Percentiles rank a stretch among this genome's conserved stretches.
Conservation (phyloP, 306 rosid species). For the Elaeagnus macrophylla region DNA sequence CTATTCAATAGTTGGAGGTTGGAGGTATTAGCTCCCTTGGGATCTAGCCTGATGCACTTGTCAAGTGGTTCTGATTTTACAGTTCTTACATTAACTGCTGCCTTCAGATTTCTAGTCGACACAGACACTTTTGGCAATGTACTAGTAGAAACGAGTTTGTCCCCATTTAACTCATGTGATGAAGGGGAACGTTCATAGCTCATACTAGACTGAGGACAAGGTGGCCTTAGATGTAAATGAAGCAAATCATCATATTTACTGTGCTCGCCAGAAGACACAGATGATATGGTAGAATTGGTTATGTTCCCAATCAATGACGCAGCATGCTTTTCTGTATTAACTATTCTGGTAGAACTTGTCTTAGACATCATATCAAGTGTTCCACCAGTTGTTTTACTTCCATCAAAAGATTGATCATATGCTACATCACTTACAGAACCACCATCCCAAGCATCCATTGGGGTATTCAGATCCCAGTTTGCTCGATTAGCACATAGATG, state of each 20-base stretch:
- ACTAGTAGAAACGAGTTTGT: conserved; percentile 19
- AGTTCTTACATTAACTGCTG: conserved; percentile 26
- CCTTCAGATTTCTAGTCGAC: conserved; percentile 21
- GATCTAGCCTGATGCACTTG: conserved; percentile 37
- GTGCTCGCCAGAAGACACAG: conserved; percentile 22
- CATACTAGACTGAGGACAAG: conserved; percentile 17
- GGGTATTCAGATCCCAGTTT: conserved; percentile 95
- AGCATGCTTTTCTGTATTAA: conserved; percentile 5
- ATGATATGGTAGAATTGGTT: conserved; percentile 11
- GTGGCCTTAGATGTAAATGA: conserved; percentile 28
- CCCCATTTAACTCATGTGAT: conserved; percentile 28
- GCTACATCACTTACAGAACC: conserved; percentile 33
- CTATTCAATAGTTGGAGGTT: conserved; percentile 24
- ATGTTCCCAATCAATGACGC: conserved; percentile 19
- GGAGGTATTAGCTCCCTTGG: conserved; percentile 22
- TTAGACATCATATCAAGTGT: conserved; percentile 23
- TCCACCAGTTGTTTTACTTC: conserved; percentile 15
- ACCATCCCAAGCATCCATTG: conserved; percentile 87
- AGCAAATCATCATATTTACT: conserved; percentile 19
- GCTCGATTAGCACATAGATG: conserved; percentile 48
- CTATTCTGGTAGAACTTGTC: conserved; percentile 20
- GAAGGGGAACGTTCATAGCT: conserved; percentile 28
- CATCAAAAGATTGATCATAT: conserved; percentile 27
- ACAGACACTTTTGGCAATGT: conserved; percentile 19
- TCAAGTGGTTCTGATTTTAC: conserved; percentile 73